Evolutionary conservation across 768 basidiomycete species (phyloP).

Genomic region (Russula foetens): DNA sequence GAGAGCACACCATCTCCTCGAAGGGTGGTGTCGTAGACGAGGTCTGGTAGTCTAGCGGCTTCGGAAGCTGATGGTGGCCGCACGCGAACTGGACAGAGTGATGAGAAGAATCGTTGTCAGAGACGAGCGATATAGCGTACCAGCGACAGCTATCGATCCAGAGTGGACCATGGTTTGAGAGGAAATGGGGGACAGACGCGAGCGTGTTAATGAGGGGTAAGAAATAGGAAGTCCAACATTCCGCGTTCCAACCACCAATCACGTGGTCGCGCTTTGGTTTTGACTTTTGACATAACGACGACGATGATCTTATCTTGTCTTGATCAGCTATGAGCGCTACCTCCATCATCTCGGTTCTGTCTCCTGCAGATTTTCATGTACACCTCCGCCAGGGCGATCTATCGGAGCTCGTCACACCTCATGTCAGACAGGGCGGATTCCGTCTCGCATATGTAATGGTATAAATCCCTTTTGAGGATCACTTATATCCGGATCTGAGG

Average conservation of each 20-base stretch:
- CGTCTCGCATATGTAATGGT: slow-evolving; percentile 96
- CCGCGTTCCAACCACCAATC: slow-evolving; percentile 17
- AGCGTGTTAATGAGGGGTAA: neutral
- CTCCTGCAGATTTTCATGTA: slow-evolving; percentile 93
- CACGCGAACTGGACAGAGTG: slow-evolving; percentile 63
- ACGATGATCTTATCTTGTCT: slow-evolving; percentile 6
- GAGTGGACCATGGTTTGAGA: slow-evolving; percentile 44
- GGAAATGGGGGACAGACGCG: neutral
- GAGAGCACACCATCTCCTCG: slow-evolving; percentile 85
- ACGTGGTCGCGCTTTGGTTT: slow-evolving; percentile 22
- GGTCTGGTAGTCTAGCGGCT: slow-evolving; percentile 74
- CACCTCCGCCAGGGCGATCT: slow-evolving; percentile 88
- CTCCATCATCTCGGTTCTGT: slow-evolving; percentile 38
- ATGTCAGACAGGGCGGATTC: slow-evolving; percentile 87
- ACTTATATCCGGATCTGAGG: neutral
- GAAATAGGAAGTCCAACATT: neutral
- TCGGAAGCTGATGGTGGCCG: slow-evolving; percentile 84
- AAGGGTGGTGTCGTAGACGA: slow-evolving; percentile 58
- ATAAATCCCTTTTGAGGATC: neutral
- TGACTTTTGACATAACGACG: neutral
- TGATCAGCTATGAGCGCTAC: slow-evolving; percentile 26
- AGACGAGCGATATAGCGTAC: slow-evolving; percentile 31
- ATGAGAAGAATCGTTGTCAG: neutral
- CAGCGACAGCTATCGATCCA: slow-evolving; percentile 83
- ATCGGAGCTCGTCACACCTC: slow-evolving; percentile 77